phyloP scores from a whole-genome alignment of 2,329 filamentous ascomycete species.

The Colletotrichum tofieldiae region DNA sequence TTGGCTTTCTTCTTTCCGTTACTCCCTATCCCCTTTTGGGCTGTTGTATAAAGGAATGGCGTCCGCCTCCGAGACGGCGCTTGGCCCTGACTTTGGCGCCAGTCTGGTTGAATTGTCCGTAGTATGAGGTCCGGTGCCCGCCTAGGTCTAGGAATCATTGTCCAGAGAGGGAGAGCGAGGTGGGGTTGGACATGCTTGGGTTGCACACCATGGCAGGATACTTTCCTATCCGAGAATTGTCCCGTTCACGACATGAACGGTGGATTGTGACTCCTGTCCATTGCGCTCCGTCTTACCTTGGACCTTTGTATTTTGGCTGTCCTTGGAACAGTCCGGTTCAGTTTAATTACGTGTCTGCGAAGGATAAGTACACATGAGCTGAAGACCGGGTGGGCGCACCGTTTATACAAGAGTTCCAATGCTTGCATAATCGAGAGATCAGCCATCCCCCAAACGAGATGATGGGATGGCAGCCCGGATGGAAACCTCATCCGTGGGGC shows the following conservation, averaged over 20 bases:
- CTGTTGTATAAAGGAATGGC: background rate
- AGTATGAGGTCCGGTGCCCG: background rate
- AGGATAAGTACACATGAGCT: no score
- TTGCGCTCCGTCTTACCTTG: background rate
- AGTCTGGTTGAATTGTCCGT: background rate
- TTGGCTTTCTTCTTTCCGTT: background rate
- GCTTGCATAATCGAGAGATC: background rate
- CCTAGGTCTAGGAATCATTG: no score
- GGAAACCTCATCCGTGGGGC: background rate
- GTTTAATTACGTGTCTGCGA: background rate
- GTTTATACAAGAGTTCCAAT: background rate
- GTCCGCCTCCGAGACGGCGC: no score
- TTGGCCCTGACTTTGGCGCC: slow-evolving; percentile 2
- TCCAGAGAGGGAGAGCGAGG: no score
- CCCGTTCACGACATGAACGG: background rate
- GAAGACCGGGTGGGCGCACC: background rate
- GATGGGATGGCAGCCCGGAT: background rate
- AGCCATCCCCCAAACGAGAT: background rate
- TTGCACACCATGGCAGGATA: background rate
- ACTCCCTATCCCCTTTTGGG: background rate
- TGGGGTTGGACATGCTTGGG: background rate
- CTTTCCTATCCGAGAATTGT: background rate
- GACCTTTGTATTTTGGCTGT: background rate
- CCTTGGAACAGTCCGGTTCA: background rate
- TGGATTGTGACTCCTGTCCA: background rate